Percentiles rank a stretch among this genome's conserved stretches.
phyloP scores from a whole-genome alignment of 495 filamentous ascomycete genomes.

The Aspergillus steynii region DNA sequence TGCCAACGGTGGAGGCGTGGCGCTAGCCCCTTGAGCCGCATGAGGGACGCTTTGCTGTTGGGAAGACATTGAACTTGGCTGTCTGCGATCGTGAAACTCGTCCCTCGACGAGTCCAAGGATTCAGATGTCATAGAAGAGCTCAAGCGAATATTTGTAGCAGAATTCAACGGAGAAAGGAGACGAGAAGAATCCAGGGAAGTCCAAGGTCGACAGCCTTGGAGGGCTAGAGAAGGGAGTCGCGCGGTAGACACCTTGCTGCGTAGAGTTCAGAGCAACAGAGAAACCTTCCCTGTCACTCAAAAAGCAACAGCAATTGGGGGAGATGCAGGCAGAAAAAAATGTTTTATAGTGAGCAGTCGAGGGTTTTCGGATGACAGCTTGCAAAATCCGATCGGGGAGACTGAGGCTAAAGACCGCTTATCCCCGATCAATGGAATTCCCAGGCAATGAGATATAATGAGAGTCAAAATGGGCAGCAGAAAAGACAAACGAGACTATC shows the following conservation, averaged over 20 bases:
- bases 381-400: constrained; percentile 11
- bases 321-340: constrained; percentile 9
- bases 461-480: constrained; percentile 8
- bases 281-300: constrained; percentile 26
- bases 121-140: constrained; percentile 45
- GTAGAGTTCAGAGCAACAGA: constrained; percentile 25
- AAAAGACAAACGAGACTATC: not conserved
- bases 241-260: constrained; percentile 27
- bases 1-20: constrained; percentile 30
- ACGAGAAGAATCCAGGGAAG: constrained; percentile 19
- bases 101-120: constrained; percentile 33
- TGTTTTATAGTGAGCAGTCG: not conserved
- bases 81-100: constrained; percentile 33
- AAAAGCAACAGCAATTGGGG: constrained; percentile 2
- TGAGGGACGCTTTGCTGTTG: constrained; percentile 28
- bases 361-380: constrained; percentile 7
- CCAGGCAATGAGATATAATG: constrained; percentile 13
- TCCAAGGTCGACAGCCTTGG: constrained; percentile 24
- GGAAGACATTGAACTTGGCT: constrained; percentile 48
- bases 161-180: constrained; percentile 20
- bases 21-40: constrained; percentile 44
- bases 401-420: constrained; percentile 21
- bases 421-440: constrained; percentile 20
- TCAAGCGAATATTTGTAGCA: constrained; percentile 19
- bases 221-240: constrained; percentile 18